Evolutionary conservation across 768 basidiomycete genomes (phyloP), one percentile per base, ranked within the genome.

Genomic region (Mycena floridula): DNA sequence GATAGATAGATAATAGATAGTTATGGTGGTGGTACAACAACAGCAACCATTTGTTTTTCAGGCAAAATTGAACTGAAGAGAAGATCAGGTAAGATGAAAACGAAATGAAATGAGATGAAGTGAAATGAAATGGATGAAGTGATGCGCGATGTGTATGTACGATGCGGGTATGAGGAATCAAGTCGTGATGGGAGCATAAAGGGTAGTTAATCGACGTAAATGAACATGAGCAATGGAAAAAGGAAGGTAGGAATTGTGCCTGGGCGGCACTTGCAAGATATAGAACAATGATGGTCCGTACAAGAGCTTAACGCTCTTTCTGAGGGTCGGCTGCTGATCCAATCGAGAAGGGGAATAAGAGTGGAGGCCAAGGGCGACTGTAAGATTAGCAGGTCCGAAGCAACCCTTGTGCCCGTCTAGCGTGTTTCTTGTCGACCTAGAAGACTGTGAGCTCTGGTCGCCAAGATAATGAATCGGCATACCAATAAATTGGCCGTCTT

Each of bases 401-500:
- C 16, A 86, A 65, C 25, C 73, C 67, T 49, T 74, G 74, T 15
- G 82, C 82, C 32, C 76, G 76, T 26, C 62, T 59, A 6, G 79
- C 74, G 46, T 82, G 70, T 50, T 60, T 67, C 68, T 76, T 81
- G 46, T 79, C 70, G 50, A 82, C 77, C 78, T 80, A 43, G 11
- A 28, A 25, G 16, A 23, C 38, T 39, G 26, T 18, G 25, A 45
- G 26, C 35, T 28, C 27, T 35, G 32, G 27, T 39, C 12, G 32
- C 37, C 36, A 25, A 30, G 27, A 36, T 2, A 37, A 35, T 16
- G 20, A 38, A 52, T 44, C 35, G 43, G 56, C 67, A 49, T 53
- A 89, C 85, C 53, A 89, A 66, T 25, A 90, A 61, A 61, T 90
- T 89, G 45, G 87, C 87, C 5, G 83, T 85, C 64, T 85, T 85